Percentiles rank a stretch among this genome's conserved stretches.
Evolutionary conservation across 192 early-diverging fungal genomes (phyloP).

Genomic region (Helicostylum pulchrum): DNA sequence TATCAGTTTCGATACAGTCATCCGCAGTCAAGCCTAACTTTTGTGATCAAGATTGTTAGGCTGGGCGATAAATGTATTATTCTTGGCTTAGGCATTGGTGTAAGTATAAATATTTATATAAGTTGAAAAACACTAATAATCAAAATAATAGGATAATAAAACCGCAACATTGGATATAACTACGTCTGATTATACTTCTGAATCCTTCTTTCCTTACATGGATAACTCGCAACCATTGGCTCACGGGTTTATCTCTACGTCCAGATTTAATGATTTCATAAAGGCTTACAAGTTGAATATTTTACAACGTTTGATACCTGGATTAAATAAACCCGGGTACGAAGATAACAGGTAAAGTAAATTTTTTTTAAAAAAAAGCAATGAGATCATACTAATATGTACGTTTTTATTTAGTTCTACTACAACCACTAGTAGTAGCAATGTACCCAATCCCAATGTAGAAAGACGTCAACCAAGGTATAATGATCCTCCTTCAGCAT

Average conservation of each 20-base stretch:
- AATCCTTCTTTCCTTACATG: conserved; percentile 47
- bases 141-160: conserved; percentile 42
- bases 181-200: conserved; percentile 48
- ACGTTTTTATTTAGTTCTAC: not conserved
- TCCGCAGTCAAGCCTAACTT: conserved; percentile 62
- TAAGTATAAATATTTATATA: conserved; percentile 27
- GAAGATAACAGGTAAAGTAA: conserved; percentile 39
- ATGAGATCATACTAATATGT: no score
- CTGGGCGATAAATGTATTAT: conserved; percentile 61
- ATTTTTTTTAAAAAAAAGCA: no score
- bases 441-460: not conserved
- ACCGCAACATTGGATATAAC: conserved; percentile 46
- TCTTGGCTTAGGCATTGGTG: conserved; percentile 65
- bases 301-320: conserved; percentile 64
- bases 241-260: conserved; percentile 57
- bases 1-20: conserved; percentile 67
- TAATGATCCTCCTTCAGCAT: not conserved
- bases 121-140: not conserved
- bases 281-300: conserved; percentile 59
- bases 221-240: conserved; percentile 35
- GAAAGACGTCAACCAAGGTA: not conserved
- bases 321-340: conserved; percentile 69
- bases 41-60: conserved; percentile 63
- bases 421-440: not conserved
- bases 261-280: conserved; percentile 58